Conservation (phyloP, 2,329 filamentous ascomycete genomes). For the Colletotrichum cordylinicola region DNA sequence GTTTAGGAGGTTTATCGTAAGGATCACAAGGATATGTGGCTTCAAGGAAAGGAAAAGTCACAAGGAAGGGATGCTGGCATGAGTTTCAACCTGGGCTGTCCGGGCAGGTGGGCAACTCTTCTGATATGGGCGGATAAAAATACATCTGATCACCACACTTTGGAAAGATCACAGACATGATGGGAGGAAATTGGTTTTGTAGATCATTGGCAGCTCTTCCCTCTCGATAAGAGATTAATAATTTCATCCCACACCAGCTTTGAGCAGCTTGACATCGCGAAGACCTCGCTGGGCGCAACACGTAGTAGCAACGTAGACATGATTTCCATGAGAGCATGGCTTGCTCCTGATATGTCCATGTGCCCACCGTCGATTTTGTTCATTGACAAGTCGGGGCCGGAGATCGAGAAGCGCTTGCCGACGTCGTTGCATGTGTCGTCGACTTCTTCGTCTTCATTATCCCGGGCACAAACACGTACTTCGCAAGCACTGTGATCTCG, state of each 20-base stretch:
- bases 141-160: not conserved
- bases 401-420: not conserved
- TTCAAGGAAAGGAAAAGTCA: not conserved
- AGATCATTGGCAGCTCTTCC: conserved; percentile 6
- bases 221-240: conserved; percentile 8
- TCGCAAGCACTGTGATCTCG: not conserved
- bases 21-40: not conserved
- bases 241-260: not conserved
- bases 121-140: not conserved
- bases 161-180: conserved; percentile 12
- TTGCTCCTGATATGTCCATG: not conserved
- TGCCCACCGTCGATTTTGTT: not conserved
- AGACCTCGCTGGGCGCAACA: accelerated
- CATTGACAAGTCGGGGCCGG: accelerated
- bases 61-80: not conserved
- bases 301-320: not conserved
- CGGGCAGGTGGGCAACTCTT: not conserved
- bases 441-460: not conserved
- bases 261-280: not conserved
- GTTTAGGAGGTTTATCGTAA: not conserved
- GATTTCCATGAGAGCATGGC: not conserved
- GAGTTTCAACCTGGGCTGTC: not conserved
- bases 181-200: conserved; percentile 15
- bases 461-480: not conserved
- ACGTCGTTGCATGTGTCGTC: not conserved